Conservation (phyloP, 805 yeast genomes). For the Yamadazyma paraphyllophila region DNA sequence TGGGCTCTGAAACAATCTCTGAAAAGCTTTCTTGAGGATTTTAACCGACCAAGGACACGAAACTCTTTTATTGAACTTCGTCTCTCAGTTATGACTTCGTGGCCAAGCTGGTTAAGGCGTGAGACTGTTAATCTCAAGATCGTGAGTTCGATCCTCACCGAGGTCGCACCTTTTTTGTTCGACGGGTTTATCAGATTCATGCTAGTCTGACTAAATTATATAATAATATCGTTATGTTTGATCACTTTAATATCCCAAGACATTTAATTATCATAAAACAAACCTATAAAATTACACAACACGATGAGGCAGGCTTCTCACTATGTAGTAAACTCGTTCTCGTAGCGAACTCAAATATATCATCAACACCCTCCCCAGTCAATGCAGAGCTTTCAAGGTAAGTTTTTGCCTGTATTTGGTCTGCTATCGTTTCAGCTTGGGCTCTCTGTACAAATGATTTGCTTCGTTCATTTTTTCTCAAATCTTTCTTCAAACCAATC, state of each 20-base stretch:
- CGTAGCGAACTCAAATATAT: slow-evolving; percentile 88
- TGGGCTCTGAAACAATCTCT: too few species aligned
- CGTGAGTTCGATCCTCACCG: slow-evolving; percentile 29
- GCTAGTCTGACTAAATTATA: not conserved
- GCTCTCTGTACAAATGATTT: slow-evolving; percentile 50
- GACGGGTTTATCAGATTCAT: not conserved
- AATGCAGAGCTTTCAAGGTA: slow-evolving; percentile 88
- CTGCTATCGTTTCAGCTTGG: slow-evolving; percentile 70
- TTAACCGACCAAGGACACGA: too few species aligned
- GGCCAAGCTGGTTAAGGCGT: slow-evolving; percentile 31
- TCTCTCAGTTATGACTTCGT: slow-evolving; percentile 18
- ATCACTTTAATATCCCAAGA: too few species aligned
- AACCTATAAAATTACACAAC: slow-evolving; percentile 32
- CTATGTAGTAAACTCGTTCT: slow-evolving; percentile 64
- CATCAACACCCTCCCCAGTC: slow-evolving; percentile 94
- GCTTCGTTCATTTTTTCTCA: slow-evolving; percentile 48
- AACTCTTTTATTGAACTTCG: not conserved
- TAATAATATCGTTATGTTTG: not conserved
- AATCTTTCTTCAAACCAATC: slow-evolving; percentile 83
- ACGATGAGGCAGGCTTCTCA: slow-evolving; percentile 26
- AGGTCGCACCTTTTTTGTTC: slow-evolving; percentile 19
- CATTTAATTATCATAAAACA: too few species aligned
- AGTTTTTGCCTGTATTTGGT: slow-evolving; percentile 74
- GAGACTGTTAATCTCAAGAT: slow-evolving; percentile 29
- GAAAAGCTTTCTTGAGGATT: too few species aligned